Evolutionary conservation across 2,329 filamentous ascomycete genomes (phyloP).

Genomic region (Laburnicola sp.): DNA sequence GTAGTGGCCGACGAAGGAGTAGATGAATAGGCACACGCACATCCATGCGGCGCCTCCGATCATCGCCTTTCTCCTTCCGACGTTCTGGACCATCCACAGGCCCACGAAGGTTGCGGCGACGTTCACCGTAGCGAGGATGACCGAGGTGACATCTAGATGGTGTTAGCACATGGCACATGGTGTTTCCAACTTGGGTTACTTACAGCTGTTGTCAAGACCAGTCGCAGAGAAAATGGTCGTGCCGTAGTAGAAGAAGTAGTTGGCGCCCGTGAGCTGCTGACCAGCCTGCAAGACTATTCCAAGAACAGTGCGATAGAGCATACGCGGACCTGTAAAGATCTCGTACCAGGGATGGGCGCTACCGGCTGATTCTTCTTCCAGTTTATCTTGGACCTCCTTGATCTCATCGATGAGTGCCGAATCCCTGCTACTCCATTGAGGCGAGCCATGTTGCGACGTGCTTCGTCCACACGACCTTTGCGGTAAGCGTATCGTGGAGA

Average conservation of each 20-base stretch:
- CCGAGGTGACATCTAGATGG: too few species aligned
- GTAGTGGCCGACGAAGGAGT: slow-evolving; percentile 51
- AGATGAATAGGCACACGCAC: slow-evolving; percentile 62
- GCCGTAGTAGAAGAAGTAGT: slow-evolving; percentile 65
- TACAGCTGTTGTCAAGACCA: slow-evolving; percentile 48
- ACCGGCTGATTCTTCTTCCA: slow-evolving; percentile 52
- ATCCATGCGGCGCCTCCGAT: slow-evolving; percentile 52
- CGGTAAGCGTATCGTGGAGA: slow-evolving; percentile 61
- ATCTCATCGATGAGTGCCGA: slow-evolving; percentile 59
- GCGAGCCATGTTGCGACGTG: slow-evolving; percentile 54
- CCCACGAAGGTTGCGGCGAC: slow-evolving; percentile 51
- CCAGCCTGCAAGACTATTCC: slow-evolving; percentile 65
- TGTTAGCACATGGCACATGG: slow-evolving; percentile 4
- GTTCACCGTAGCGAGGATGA: too few species aligned
- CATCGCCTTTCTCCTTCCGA: slow-evolving; percentile 50
- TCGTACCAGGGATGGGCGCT: slow-evolving; percentile 54
- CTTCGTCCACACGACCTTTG: slow-evolving; percentile 54
- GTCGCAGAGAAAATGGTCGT: slow-evolving; percentile 48
- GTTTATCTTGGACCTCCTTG: slow-evolving; percentile 57
- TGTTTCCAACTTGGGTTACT: too few species aligned
- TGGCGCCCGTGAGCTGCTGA: slow-evolving; percentile 69
- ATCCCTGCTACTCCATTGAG: slow-evolving; percentile 59
- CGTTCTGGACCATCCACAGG: slow-evolving; percentile 51
- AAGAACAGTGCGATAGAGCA: slow-evolving; percentile 64
- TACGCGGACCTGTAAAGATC: slow-evolving; percentile 66